phyloP scores from a whole-genome alignment of 1,284 basidiomycete genomes.

The Pterulicium gracile region DNA sequence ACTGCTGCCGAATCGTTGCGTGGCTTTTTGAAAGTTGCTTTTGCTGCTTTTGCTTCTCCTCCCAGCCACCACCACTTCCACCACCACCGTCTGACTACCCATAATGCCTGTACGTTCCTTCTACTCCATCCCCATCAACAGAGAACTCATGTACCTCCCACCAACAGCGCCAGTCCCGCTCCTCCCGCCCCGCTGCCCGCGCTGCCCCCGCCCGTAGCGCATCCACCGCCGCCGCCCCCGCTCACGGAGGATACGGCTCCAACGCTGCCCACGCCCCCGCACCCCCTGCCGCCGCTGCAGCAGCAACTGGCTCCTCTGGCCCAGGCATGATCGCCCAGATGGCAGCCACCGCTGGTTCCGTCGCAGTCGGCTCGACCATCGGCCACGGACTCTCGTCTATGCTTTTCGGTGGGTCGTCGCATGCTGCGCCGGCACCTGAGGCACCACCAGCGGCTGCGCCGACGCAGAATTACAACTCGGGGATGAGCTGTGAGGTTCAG shows the following conservation, averaged over 20 bases:
- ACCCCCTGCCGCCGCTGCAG: constrained; percentile 22
- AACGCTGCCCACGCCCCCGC: constrained; percentile 33
- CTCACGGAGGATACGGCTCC: constrained; percentile 26
- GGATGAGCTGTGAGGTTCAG: constrained; percentile 53
- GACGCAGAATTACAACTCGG: constrained; percentile 30
- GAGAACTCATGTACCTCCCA: constrained; percentile 4
- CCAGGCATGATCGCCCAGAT: constrained; percentile 72
- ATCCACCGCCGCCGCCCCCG: constrained; percentile 29
- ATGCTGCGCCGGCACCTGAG: constrained; percentile 28
- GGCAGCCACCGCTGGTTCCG: constrained; percentile 84
- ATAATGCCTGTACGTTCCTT: constrained; percentile 52
- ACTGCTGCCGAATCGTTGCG: constrained; percentile 3
- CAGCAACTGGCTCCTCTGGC: constrained; percentile 18
- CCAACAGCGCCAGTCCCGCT: constrained; percentile 53
- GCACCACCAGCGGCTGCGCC: constrained; percentile 25
- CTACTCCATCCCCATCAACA: constrained; percentile 5
- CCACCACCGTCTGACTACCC: constrained; percentile 9
- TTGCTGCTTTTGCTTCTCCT: constrained; percentile 13
- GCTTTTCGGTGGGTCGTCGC: constrained; percentile 66
- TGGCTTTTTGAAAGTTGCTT: constrained; percentile 7
- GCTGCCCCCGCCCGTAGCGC: constrained; percentile 33
- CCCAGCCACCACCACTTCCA: constrained; percentile 19
- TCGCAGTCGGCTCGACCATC: constrained; percentile 75
- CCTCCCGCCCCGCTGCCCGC: constrained; percentile 40
- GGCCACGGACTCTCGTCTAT: constrained; percentile 79